phyloP scores from a whole-genome alignment of 2,329 filamentous ascomycete genomes.

The Aurifilum marmelostoma region DNA sequence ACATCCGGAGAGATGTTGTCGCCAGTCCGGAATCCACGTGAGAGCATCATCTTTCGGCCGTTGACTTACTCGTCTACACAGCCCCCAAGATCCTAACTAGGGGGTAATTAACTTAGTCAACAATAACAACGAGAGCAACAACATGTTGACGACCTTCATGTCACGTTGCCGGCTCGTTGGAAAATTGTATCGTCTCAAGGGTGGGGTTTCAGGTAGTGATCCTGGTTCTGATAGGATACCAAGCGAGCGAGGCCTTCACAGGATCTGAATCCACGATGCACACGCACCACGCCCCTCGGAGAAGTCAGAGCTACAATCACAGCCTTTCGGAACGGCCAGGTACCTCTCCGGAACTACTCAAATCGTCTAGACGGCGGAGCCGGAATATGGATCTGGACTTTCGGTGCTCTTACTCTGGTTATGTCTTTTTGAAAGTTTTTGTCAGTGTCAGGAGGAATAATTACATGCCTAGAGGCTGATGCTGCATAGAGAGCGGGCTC shows the following conservation, averaged over 20 bases:
- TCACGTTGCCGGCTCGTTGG: not conserved
- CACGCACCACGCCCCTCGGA: not conserved
- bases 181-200: not conserved
- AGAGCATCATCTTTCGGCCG: not conserved
- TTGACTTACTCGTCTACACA: not conserved
- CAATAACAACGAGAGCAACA: not conserved
- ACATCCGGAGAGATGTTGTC: not conserved
- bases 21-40: not conserved
- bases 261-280: not conserved
- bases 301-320: not conserved
- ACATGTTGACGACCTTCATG: not conserved
- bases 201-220: not conserved
- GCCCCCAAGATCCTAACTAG: not conserved
- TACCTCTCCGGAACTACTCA: not conserved
- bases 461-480: not conserved
- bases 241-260: not conserved
- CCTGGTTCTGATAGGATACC: not conserved
- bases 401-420: not conserved
- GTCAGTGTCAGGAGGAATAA: not conserved
- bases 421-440: not conserved
- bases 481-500: not conserved
- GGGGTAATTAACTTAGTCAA: not conserved
- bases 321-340: not conserved
- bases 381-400: not conserved
- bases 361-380: not conserved